Conservation (phyloP, 2,329 filamentous ascomycete genomes). For the Teratosphaeria viscida region DNA sequence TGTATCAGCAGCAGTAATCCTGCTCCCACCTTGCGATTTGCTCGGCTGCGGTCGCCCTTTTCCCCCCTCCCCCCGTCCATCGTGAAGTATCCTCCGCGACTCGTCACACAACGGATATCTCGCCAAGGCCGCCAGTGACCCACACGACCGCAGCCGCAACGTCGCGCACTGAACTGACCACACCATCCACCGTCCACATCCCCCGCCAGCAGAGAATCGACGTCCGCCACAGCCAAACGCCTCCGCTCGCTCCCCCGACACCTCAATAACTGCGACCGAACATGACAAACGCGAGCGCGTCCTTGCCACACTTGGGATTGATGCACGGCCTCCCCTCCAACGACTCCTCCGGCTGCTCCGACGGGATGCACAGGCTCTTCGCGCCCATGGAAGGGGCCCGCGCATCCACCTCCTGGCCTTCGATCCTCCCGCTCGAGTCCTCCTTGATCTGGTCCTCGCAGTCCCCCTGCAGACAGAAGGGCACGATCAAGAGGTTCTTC, state of each 20-base stretch:
- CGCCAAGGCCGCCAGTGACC: too few species aligned
- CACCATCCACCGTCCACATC: background rate
- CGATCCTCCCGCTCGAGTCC: slow-evolving; percentile 63
- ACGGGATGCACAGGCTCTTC: slow-evolving; percentile 68
- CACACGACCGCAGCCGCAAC: background rate
- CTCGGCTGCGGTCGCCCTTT: background rate
- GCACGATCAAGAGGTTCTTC: slow-evolving; percentile 88
- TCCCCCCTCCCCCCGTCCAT: too few species aligned
- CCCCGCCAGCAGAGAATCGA: background rate
- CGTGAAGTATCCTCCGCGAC: too few species aligned
- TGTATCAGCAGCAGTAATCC: background rate
- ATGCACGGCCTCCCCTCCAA: slow-evolving; percentile 73
- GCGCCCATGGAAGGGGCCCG: slow-evolving; percentile 65
- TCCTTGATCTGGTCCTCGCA: slow-evolving; percentile 97
- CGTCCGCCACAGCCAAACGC: background rate
- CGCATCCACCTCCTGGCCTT: slow-evolving; percentile 56
- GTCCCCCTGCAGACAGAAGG: slow-evolving; percentile 71
- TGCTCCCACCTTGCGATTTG: background rate
- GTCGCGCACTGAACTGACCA: background rate
- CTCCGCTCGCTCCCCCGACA: background rate
- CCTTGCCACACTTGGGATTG: slow-evolving; percentile 69
- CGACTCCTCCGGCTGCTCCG: slow-evolving; percentile 68
- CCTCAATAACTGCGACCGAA: slow-evolving; percentile 54
- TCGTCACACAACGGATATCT: too few species aligned
- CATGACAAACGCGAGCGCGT: slow-evolving; percentile 82